Evolutionary conservation across 2,329 filamentous ascomycete species (phyloP).

Genomic region (Aspergillus brasiliensis): DNA sequence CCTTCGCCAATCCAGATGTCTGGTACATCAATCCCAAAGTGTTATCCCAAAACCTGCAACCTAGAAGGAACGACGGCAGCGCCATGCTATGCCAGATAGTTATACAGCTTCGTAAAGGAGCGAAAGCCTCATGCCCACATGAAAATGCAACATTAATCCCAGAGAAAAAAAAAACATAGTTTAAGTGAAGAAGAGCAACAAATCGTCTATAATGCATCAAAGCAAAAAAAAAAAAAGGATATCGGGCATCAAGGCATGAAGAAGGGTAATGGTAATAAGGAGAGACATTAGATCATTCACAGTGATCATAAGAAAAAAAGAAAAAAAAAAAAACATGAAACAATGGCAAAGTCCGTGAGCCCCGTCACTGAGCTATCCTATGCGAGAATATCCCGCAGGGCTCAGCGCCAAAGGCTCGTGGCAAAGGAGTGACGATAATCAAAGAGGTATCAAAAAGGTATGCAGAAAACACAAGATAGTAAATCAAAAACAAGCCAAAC

Average conservation of each 20-base stretch:
- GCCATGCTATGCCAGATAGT: conserved; percentile 40
- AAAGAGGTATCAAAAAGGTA: conserved; percentile 9
- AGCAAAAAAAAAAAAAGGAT: conserved; percentile 18
- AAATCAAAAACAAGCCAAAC: conserved; percentile 14
- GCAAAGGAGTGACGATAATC: conserved; percentile 34
- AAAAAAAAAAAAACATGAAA: too few relatives aligned
- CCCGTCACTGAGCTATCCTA: conserved; percentile 19
- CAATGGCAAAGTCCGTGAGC: conserved; percentile 1
- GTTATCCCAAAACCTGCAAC: conserved; percentile 34
- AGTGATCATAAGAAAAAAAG: conserved; percentile 22
- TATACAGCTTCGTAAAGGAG: conserved; percentile 39
- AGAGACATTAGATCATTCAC: conserved; percentile 38
- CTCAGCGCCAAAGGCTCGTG: conserved; percentile 27
- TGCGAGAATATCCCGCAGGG: conserved; percentile 21
- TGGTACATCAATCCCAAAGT: conserved; percentile 22
- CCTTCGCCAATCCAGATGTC: conserved; percentile 18
- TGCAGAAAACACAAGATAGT: conserved; percentile 8
- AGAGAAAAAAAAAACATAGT: conserved; percentile 24
- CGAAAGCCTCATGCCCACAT: conserved; percentile 36
- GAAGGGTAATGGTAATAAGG: conserved; percentile 27
- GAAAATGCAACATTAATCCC: conserved; percentile 27
- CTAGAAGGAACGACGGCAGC: conserved; percentile 41
- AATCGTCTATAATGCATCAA: conserved; percentile 36
- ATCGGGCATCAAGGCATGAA: conserved; percentile 36
- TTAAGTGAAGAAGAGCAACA: conserved; percentile 36